Evolutionary conservation across 139 green algal genomes (phyloP).

Genomic region (Raphidocelis subcapitata): DNA sequence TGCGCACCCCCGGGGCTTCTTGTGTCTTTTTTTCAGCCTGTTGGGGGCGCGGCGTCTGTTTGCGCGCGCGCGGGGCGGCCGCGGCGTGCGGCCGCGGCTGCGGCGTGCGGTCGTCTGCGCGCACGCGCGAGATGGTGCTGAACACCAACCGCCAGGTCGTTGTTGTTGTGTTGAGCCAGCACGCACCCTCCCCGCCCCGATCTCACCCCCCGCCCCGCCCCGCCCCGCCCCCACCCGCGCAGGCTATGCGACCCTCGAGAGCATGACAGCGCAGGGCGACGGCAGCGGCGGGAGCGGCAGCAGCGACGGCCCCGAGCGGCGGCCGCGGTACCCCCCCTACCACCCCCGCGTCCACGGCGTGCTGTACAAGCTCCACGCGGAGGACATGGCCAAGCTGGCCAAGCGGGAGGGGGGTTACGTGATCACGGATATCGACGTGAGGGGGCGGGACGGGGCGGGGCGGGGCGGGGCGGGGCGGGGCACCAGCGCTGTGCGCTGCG

Average conservation of each 20-base stretch:
- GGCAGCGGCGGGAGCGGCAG: slow-evolving; percentile 3
- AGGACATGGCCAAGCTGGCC: slow-evolving; percentile 38
- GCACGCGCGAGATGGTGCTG: too few species aligned
- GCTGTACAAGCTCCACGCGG: slow-evolving; percentile 33
- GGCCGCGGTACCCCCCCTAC: slow-evolving; percentile 19
- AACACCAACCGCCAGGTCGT: too few species aligned
- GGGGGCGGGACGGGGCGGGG: not conserved
- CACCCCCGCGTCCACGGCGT: slow-evolving; percentile 40
- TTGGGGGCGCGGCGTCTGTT: too few species aligned
- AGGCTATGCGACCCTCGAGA: slow-evolving; percentile 40
- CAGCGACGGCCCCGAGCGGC: not conserved
- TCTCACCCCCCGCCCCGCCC: too few species aligned
- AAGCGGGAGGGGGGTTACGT: slow-evolving; percentile 39
- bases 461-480: not conserved
- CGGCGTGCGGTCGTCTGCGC: too few species aligned
- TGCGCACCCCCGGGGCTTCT: not conserved
- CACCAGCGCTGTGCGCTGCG: not conserved
- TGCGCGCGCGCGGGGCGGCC: too few species aligned
- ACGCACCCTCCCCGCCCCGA: too few species aligned
- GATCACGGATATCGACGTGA: slow-evolving; percentile 41
- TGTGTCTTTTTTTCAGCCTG: too few species aligned
- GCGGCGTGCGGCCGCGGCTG: too few species aligned
- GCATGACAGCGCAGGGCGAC: not conserved
- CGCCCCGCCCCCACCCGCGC: not conserved
- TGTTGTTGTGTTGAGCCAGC: too few species aligned